Conservation (phyloP, 2,329 filamentous ascomycete genomes). For the Aspergillus persii region DNA sequence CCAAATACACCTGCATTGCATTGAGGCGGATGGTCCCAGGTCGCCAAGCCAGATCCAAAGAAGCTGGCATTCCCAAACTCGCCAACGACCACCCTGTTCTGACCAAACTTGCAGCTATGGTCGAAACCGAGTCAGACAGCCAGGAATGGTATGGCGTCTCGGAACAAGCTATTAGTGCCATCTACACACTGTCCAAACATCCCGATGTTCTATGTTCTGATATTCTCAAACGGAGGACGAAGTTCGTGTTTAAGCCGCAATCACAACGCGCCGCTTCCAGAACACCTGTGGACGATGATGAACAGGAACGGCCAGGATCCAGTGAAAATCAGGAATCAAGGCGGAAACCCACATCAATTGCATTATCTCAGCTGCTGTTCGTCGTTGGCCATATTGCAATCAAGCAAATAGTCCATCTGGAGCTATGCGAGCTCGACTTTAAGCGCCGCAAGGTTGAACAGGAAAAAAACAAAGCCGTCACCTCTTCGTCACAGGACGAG, state of each 20-base stretch:
- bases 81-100: slow-evolving; percentile 91
- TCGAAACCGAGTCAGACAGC: slow-evolving; percentile 80
- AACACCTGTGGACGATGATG: slow-evolving; percentile 29
- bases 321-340: slow-evolving; percentile 43
- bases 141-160: slow-evolving; percentile 95
- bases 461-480: slow-evolving; percentile 48
- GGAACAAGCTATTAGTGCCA: slow-evolving; percentile 92
- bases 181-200: slow-evolving; percentile 90
- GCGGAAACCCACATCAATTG: slow-evolving; percentile 66
- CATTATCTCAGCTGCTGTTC: slow-evolving; percentile 86
- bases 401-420: slow-evolving; percentile 97
- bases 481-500: slow-evolving; percentile 47
- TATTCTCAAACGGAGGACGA: slow-evolving; percentile 82
- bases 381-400: slow-evolving; percentile 95
- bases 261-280: slow-evolving; percentile 27
- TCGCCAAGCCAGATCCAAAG: slow-evolving; percentile 72
- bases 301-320: slow-evolving; percentile 33
- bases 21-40: slow-evolving; percentile 87
- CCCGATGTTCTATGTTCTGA: slow-evolving; percentile 92
- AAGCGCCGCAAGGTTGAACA: slow-evolving; percentile 76
- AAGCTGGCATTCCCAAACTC: slow-evolving; percentile 65
- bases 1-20: slow-evolving; percentile 94
- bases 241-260: slow-evolving; percentile 66
- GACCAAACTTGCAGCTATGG: slow-evolving; percentile 74
- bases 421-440: slow-evolving; percentile 96